Conservation (phyloP, 495 filamentous ascomycete species). For the Aspergillus sparsus region DNA sequence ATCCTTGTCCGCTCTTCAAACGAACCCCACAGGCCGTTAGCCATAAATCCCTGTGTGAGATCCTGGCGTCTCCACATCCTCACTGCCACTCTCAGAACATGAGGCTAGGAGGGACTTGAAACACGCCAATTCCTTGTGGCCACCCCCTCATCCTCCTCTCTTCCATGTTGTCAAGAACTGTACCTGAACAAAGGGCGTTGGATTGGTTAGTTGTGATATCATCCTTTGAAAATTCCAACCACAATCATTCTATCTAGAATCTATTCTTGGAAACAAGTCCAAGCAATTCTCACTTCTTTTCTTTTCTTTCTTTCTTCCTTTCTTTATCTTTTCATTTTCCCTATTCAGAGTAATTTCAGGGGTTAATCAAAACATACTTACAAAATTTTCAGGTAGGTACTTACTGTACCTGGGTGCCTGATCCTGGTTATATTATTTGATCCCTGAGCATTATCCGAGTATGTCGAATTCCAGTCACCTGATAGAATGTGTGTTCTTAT, state of each 20-base stretch:
- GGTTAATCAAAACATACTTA: not conserved
- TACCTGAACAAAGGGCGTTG: slow-evolving; percentile 1
- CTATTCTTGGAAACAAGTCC: slow-evolving; percentile 19
- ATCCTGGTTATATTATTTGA: not conserved
- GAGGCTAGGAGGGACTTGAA: slow-evolving; percentile 38
- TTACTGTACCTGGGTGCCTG: too few relatives aligned
- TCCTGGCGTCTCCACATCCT: slow-evolving; percentile 34
- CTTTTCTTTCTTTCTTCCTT: not conserved
- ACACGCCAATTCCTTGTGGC: slow-evolving; percentile 28
- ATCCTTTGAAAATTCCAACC: not conserved
- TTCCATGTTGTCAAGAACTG: slow-evolving; percentile 4
- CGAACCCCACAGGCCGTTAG: slow-evolving; percentile 36
- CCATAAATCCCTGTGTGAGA: slow-evolving; percentile 40
- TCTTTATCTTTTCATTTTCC: not conserved
- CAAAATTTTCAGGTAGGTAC: too few relatives aligned
- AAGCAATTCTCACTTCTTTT: not conserved
- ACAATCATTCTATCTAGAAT: not conserved
- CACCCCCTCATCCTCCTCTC: not conserved
- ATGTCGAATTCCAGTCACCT: not conserved
- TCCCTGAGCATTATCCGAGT: not conserved
- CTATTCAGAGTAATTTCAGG: not conserved
- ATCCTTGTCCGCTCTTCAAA: slow-evolving; percentile 8
- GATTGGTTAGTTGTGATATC: slow-evolving; percentile 7
- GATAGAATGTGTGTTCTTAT: not conserved
- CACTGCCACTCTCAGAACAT: slow-evolving; percentile 33